Percentiles rank a stretch among this genome's conserved stretches.
Evolutionary conservation across 495 filamentous ascomycete species (phyloP).

Genomic region (Hyphodiscus hymeniophilus): DNA sequence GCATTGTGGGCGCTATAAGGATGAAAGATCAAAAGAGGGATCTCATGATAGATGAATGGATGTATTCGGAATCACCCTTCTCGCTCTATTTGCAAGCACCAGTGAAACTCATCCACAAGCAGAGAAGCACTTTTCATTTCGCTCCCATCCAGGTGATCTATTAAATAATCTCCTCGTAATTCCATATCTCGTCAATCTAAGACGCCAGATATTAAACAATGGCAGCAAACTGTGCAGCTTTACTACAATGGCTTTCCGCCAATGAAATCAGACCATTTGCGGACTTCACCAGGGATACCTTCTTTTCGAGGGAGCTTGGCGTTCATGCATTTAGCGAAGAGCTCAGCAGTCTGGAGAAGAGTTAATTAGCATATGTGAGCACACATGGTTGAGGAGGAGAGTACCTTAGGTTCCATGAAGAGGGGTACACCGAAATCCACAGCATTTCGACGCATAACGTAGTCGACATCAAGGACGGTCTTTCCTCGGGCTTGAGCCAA

Average conservation of each 20-base stretch:
- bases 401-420: constrained; percentile 98
- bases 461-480: constrained; percentile 85
- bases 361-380: constrained; percentile 1
- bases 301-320: constrained; percentile 81
- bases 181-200: not conserved
- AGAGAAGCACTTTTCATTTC: not conserved
- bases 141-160: no score
- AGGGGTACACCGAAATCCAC: constrained; percentile 97
- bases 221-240: not conserved
- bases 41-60: not conserved
- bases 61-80: not conserved
- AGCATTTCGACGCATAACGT: constrained; percentile 92
- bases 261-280: constrained; percentile 89
- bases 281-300: constrained; percentile 82
- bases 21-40: not conserved
- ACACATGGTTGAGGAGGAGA: not conserved
- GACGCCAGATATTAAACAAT: not conserved
- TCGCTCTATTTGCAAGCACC: no score
- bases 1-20: constrained; percentile 2
- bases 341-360: constrained; percentile 72
- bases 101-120: no score
- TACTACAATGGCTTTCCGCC: constrained; percentile 75
- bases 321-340: constrained; percentile 94
- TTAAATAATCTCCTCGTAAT: no score
- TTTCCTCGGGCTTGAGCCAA: constrained; percentile 76